These are phyloP conservation scores for Penicillium palitans DNA, from an alignment of 2,329 filamentous ascomycete genomes.

Conservation along the genomic window DNA sequence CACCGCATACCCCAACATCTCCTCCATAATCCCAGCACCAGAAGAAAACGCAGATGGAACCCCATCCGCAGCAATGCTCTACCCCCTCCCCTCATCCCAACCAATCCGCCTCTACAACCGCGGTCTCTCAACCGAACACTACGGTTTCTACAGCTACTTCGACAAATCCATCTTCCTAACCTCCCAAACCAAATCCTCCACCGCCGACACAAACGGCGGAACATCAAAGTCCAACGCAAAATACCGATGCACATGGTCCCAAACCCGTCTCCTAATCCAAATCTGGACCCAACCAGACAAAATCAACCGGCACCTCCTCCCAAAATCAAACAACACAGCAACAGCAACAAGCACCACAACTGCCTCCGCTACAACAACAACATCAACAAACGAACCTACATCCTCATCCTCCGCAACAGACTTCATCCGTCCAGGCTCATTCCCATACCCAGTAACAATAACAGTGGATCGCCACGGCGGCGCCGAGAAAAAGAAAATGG, in stretches of 20 bases:
- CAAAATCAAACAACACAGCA: conserved; percentile 10
- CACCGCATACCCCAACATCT: conserved; percentile 48
- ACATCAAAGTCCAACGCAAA: conserved; percentile 48
- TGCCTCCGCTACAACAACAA: conserved; percentile 17
- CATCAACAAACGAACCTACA: conserved; percentile 18
- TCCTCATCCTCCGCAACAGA: conserved; percentile 43
- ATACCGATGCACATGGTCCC: conserved; percentile 58
- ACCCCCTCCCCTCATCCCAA: conserved; percentile 68
- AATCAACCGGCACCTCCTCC: conserved; percentile 29
- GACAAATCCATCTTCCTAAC: conserved; percentile 82
- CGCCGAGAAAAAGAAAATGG: conserved; percentile 52
- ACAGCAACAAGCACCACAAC: conserved; percentile 12
- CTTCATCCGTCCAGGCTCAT: conserved; percentile 56
- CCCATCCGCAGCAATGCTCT: conserved; percentile 68
- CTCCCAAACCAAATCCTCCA: conserved; percentile 44
- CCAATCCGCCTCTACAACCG: conserved; percentile 84
- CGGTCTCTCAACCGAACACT: conserved; percentile 77
- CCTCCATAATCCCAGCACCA: conserved; percentile 63
- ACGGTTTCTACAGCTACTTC: conserved; percentile 92
- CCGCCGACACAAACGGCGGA: conserved; percentile 54
- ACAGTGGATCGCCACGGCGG: conserved; percentile 63
- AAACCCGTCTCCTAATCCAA: conserved; percentile 62
- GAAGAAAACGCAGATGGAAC: conserved; percentile 66
- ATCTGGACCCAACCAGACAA: conserved; percentile 59
- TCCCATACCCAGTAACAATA: conserved; percentile 62